Conservation (phyloP, 1,284 basidiomycete genomes). For the Leccinum brunneo-olivaceum region DNA sequence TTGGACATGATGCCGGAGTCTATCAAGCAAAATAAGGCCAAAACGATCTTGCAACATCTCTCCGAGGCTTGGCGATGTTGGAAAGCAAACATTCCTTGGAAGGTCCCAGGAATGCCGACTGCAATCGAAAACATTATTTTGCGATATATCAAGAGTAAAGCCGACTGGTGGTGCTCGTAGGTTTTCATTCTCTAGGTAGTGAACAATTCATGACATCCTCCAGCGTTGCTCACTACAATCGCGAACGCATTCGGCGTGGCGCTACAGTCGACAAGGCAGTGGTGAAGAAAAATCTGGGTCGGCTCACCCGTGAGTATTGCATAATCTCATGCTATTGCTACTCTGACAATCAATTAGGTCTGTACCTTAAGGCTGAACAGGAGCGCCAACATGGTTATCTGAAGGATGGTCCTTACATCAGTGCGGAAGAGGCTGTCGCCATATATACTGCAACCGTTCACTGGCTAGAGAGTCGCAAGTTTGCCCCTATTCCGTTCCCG, state of each 20-base stretch:
- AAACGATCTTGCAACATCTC: slow-evolving; percentile 96
- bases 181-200: slow-evolving; percentile 30
- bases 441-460: slow-evolving; percentile 97
- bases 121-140: slow-evolving; percentile 99
- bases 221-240: slow-evolving; percentile 87
- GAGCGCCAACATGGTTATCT: slow-evolving; percentile 95
- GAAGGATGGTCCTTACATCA: slow-evolving; percentile 96
- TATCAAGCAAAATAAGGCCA: slow-evolving; percentile 98
- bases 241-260: slow-evolving; percentile 90
- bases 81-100: slow-evolving; percentile 99
- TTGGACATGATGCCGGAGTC: slow-evolving; percentile 99
- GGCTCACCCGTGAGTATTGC: slow-evolving; percentile 64
- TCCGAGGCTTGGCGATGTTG: slow-evolving; percentile 98
- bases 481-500: slow-evolving; percentile 97
- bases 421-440: slow-evolving; percentile 93
- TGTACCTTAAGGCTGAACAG: slow-evolving; percentile 96
- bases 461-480: slow-evolving; percentile 95
- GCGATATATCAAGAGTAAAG: slow-evolving; percentile 98
- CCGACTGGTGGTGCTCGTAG: slow-evolving; percentile 97
- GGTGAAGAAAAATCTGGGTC: slow-evolving; percentile 91
- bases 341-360: slow-evolving; percentile 37
- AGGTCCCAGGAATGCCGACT: slow-evolving; percentile 95
- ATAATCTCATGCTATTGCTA: background rate
- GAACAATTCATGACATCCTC: background rate
- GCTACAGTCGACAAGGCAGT: slow-evolving; percentile 99